A percentile compares a stretch with the other conserved stretches of the same genome.
Conservation (phyloP, 108 stramenopile species). For the Nannochloropsis gaditana region DNA sequence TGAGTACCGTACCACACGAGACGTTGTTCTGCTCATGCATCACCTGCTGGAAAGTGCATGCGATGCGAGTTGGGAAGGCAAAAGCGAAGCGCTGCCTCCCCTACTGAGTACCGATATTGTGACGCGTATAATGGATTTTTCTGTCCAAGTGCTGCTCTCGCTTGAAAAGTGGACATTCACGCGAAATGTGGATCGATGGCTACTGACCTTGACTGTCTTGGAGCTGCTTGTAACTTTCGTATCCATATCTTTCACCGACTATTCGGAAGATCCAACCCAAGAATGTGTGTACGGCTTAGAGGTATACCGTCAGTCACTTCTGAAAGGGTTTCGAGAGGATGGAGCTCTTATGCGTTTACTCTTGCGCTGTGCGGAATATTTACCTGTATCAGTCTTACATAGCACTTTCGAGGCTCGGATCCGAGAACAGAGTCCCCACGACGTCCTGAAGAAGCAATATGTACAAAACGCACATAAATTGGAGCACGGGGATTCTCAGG, state of each 20-base stretch:
- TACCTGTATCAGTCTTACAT: neutral
- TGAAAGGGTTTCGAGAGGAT: neutral
- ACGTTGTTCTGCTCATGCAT: neutral
- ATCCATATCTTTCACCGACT: neutral
- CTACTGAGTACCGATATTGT: neutral
- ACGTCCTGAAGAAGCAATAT: neutral
- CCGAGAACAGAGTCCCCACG: neutral
- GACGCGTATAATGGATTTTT: neutral
- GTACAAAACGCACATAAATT: neutral
- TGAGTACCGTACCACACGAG: neutral
- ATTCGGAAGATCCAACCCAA: neutral
- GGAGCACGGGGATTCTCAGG: neutral
- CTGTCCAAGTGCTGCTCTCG: neutral
- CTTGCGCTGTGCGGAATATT: neutral
- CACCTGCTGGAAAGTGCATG: neutral
- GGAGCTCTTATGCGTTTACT: constrained; percentile 3
- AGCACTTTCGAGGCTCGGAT: neutral
- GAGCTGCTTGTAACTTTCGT: neutral
- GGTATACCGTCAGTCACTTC: neutral
- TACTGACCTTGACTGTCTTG: neutral
- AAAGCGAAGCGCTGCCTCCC: neutral
- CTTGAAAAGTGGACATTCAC: neutral
- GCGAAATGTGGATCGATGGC: neutral
- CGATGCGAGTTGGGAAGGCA: constrained; percentile 11
- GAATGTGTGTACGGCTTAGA: neutral